These are phyloP conservation scores for Chara braunii DNA, from an alignment of 139 green algal genomes.

Conservation along the genomic window DNA sequence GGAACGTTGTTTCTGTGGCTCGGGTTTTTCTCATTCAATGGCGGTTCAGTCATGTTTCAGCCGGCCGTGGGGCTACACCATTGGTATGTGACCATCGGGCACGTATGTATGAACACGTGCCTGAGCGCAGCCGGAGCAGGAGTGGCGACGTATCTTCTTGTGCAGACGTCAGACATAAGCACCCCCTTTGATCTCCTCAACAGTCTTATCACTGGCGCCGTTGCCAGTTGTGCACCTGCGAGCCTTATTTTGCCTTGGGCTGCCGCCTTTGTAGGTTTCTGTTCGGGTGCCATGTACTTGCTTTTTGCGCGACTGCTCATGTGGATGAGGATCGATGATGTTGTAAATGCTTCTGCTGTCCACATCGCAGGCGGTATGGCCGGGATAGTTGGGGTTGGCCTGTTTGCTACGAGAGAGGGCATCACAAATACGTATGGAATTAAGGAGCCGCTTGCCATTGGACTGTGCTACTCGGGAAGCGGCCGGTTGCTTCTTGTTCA, in stretches of 20 bases:
- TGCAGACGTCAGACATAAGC: slow-evolving; percentile 6
- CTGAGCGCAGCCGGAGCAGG: slow-evolving; percentile 47
- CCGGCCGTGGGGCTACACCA: background rate
- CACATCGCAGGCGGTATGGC: too few species aligned
- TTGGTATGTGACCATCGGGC: slow-evolving; percentile 7
- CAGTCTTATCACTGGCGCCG: slow-evolving; percentile 60
- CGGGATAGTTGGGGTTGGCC: slow-evolving; percentile 37
- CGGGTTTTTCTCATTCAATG: slow-evolving; percentile 73
- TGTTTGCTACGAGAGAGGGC: slow-evolving; percentile 33
- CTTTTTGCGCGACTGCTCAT: slow-evolving; percentile 46
- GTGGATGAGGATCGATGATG: slow-evolving; percentile 61
- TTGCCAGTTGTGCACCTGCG: slow-evolving; percentile 56
- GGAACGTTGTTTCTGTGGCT: slow-evolving; percentile 70
- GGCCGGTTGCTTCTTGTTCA: slow-evolving; percentile 29
- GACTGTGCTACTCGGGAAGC: slow-evolving; percentile 39
- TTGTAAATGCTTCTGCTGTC: too few species aligned
- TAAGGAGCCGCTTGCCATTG: slow-evolving; percentile 3
- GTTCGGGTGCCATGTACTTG: slow-evolving; percentile 51
- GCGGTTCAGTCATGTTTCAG: slow-evolving; percentile 40
- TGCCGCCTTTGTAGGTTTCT: slow-evolving; percentile 62
- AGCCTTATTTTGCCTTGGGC: slow-evolving; percentile 67
- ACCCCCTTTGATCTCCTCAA: slow-evolving; percentile 42
- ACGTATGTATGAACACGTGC: slow-evolving; percentile 52
- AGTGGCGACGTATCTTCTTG: slow-evolving; percentile 42
- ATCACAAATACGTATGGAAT: slow-evolving; percentile 13